These are phyloP conservation scores for Cystobasidium tubakii DNA, from an alignment of 768 basidiomycete species.

Conservation along the genomic window DNA sequence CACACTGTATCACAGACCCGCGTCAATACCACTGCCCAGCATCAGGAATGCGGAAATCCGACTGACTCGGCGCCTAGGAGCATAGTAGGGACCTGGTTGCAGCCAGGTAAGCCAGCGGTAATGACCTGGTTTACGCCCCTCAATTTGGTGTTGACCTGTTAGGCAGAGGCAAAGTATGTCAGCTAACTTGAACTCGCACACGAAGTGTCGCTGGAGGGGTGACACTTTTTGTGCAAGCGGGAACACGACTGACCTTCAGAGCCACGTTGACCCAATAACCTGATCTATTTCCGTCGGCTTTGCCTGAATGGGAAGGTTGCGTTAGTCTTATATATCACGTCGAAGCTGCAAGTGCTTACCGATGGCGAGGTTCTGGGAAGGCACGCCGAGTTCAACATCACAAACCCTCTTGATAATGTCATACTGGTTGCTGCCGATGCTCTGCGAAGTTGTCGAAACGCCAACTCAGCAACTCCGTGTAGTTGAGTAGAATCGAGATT, in stretches of 20 bases:
- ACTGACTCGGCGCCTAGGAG: slow-evolving; percentile 34
- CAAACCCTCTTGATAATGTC: slow-evolving; percentile 2
- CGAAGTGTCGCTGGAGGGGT: too few species aligned
- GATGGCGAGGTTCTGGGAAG: neutral
- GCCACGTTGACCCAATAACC: slow-evolving; percentile 35
- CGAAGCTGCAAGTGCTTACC: neutral
- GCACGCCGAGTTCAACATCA: slow-evolving; percentile 17
- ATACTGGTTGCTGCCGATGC: neutral
- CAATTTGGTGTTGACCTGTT: slow-evolving; percentile 41
- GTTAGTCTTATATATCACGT: neutral
- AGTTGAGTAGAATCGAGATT: too few species aligned
- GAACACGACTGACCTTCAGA: neutral
- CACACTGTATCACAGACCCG: neutral
- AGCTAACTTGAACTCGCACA: too few species aligned
- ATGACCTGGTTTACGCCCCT: slow-evolving; percentile 37
- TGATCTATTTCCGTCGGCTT: neutral
- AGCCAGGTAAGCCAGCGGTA: slow-evolving; percentile 3
- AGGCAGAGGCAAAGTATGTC: neutral
- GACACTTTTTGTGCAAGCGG: too few species aligned
- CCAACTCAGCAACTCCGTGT: neutral
- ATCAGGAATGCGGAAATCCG: neutral
- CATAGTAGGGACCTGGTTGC: slow-evolving; percentile 26
- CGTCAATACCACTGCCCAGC: neutral
- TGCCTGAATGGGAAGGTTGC: slow-evolving; percentile 27
- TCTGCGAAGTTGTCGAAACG: neutral